Evolutionary conservation across 1,284 basidiomycete species (phyloP), one percentile per base, ranked within the genome.

Genomic region (Ceratobasidium sp.): DNA sequence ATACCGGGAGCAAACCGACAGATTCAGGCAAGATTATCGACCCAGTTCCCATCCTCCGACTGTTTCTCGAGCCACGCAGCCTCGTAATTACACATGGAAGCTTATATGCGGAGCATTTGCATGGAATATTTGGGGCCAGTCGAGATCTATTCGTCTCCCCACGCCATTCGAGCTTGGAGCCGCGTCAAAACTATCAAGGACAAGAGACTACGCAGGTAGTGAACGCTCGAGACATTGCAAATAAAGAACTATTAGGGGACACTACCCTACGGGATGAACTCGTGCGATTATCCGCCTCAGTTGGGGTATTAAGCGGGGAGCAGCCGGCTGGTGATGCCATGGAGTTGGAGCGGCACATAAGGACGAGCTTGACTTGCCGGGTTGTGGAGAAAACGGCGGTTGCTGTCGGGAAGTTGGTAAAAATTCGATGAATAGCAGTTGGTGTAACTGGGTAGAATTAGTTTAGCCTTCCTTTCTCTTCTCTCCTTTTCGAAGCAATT

Each of bases 291-390:
- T 44, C 27, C 4, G 23, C 33, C 16, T n/a, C 38, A 27, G 27
- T 20, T 48, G 46, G 8, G 44, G 14, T 10, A 23, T 10, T 4
- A 59, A 30, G 33, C 23, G 55, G 16, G n/a, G 65, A 35, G 38
- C 44, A 23, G 18, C 16, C 20, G 44, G 46, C 12, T n/a, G 38
- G 23, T 16, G 20, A 38, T n/a, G 38, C 12, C 35, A 38, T 70
- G 8, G 38, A 70, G 18, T 38, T 95, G 82, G 83, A 84, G 78
- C 87, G 96, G 79, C 85, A 85, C 7, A 88, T 88, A 41, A 86
- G 96, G 81, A 89, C 94, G 75, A 97, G 95, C 84, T 84, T 98
- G 82, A 98, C 96, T 0, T 98, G 95, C 84, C 88, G 96, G 66
- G 94, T 94, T 82, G 94, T 96, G 6, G 88, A 88, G 79, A 92